Base-by-base conservation (phyloP, 2,329 filamentous ascomycete genomes). In the Dryadomyces quercus-mongolicae region DNA sequence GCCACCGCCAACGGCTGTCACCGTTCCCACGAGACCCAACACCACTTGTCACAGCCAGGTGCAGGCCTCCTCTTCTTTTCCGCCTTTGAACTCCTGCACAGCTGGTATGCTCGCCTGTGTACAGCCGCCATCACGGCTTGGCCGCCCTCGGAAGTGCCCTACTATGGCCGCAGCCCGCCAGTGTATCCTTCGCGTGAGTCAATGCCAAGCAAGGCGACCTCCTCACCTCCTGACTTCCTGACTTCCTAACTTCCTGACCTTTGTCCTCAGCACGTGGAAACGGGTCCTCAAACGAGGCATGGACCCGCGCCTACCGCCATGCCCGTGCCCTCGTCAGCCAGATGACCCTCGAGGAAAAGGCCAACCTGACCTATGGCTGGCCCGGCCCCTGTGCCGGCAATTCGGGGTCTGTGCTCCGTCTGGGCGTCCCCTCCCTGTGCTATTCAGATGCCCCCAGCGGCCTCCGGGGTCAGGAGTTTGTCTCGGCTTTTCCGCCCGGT, bases 401-500 rank as follows among this genome's bases (percentile, higher is more conserved):
- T 61, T 62, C 63, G 0, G 60, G 62, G 20, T 54, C 60, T 58
- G 63, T 61, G 62, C 65, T 62, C 2, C 62, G 76, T 64, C 60
- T 78, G 63, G 50, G 66, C 61, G 43, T 74, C 61, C 54, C 71
- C 60, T 42, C 72, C 56, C 59, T 78, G 65, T 59, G 74, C 67
- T 65, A 77, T 69, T 53, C 73, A 63, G 63, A 76, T 68, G 67
- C 65, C 65, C 69, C 66, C 0, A 55, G 57, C 9, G 66, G 66
- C 12, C 58, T 69, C 16, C 64, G 66, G 1, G 66, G 65, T 2
- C 66, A 65, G 45, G 64, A 66, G 36, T 64, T 65, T 15, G 66
- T 66, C 18, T 68, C 66, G 3, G 63, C 63, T 3, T 88, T 88
- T 65, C 78, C 85, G 1, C 80, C 84, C 2, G 85, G 84, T 56